Base-by-base conservation (phyloP, 2,329 filamentous ascomycete species). In the Xylaria sp. region DNA sequence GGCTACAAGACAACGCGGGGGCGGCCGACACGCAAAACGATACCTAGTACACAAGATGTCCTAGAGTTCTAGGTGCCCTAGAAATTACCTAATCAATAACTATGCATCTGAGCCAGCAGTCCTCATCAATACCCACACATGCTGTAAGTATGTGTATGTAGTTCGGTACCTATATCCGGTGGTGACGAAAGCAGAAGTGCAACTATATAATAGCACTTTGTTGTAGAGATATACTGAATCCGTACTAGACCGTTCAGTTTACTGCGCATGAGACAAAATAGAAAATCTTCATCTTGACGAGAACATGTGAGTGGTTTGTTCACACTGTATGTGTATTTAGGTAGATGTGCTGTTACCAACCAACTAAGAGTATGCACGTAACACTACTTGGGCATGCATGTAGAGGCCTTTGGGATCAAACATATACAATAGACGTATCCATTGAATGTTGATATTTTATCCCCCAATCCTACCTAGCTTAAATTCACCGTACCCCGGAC, bases 1-100 rank as follows among this genome's bases (percentile, higher is more conserved):
- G 32, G 48, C 43, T 41, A 45, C 55, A 65, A 61, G 59, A 36
- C 43, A 65, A 63, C 60, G 48, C 60, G 65, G 65, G 56, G 55
- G 23, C 13, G 23, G 28, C 43, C 43, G 52, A 45, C 32, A n/a
- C 46, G 28, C 56, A 43, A 43, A 56, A 57, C 25, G 36, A 36
- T 9, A 34, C 5, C 9, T 5, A 9, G 8, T 55, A 20, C 46
- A 30, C 34, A 10, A 36, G 23, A 23, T n/a, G 18, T 23, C 1
- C 1, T 34, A 6, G 15, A 36, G n/a, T 34, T 46, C 20, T 46
- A 41, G n/a, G n/a, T n/a, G n/a, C 15, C 39, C 9, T 46, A n/a
- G n/a, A n/a, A n/a, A n/a, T n/a, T n/a, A n/a, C n/a, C n/a, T n/a
- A n/a, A n/a, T n/a, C n/a, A n/a, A n/a, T n/a, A n/a, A n/a, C n/a